Evolutionary conservation across 805 yeast species (phyloP), one percentile per base, ranked within the genome.

Genomic region (Torulaspora microellipsoides): DNA sequence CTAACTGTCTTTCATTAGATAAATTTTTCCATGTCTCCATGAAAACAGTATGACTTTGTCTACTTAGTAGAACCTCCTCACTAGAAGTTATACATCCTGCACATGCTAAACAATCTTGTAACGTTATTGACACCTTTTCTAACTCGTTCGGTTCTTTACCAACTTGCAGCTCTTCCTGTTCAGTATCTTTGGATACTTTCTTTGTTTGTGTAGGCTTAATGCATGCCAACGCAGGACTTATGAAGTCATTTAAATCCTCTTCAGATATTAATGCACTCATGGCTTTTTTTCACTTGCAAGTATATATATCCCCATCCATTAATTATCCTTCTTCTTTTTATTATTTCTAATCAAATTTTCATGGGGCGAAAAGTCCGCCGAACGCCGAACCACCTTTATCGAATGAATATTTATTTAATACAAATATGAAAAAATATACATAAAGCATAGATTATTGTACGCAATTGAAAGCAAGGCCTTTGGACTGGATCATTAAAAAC

Each of bases 71-170:
- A 6, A 93, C 88, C 49, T 91, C 96, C 60, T 93, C 99, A n/a
- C 96, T 95, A 4, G 96, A 85, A 0, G 99, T 93, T 42, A 93
- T 88, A 64, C 99, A 93, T 0, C 99, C 99, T 8, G 95, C 81
- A 60, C 99, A 93, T 0, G 99, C 99, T 42, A 93, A 70, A 65
- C 99, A 93, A 68, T 93, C 99, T 14, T 89, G 82, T 39, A 93
- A 67, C 1, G 93, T 84, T 36, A 93, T 91, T 51, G 85, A 91
- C 0, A 97, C 98, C 40, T 88, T 81, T 23, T 82, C 75, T 6
- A 88, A 68, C 14, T 70, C 68, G 29, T 73, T 71, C 3, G 71
- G 80, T 47, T 78, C 81, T 36, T 75, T 73, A 5, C 83, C 77
- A 2, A 88, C 89, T 53, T 86, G 90, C 8, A 80, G 56, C 7